phyloP scores from a whole-genome alignment of 192 early-diverging fungal species.

The Coemansia sp. region DNA sequence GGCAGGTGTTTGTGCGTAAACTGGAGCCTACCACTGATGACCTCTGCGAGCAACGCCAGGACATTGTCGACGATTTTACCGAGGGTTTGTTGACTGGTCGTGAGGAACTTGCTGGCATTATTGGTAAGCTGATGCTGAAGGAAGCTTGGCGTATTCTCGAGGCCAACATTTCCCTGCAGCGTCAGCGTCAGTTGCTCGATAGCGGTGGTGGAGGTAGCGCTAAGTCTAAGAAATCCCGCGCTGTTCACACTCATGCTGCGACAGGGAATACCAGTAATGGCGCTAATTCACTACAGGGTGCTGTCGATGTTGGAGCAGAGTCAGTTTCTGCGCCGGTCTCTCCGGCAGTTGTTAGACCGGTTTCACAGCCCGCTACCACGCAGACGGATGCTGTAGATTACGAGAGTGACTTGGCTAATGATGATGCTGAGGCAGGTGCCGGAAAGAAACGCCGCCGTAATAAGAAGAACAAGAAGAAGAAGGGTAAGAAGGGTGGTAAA shows the following conservation, averaged over 20 bases:
- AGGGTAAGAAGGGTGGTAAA: constrained; percentile 21
- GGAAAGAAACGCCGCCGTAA: constrained; percentile 51
- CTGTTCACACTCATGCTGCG: neutral
- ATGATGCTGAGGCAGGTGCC: constrained; percentile 17
- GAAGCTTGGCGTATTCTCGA: constrained; percentile 72
- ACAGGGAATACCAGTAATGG: neutral
- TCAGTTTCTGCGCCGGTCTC: neutral
- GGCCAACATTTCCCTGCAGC: constrained; percentile 56
- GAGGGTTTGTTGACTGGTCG: constrained; percentile 70
- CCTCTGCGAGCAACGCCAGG: constrained; percentile 55
- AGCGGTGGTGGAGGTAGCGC: constrained; percentile 7
- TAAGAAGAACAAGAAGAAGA: constrained; percentile 53
- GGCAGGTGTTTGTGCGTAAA: constrained; percentile 60
- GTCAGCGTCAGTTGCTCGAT: constrained; percentile 44
- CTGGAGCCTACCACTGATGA: constrained; percentile 57
- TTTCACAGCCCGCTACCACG: neutral
- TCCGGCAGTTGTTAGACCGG: neutral
- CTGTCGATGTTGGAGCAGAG: neutral
- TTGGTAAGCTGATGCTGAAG: constrained; percentile 71
- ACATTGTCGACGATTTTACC: constrained; percentile 65
- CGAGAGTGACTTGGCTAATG: constrained; percentile 20
- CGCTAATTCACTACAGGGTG: neutral
- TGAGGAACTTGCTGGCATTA: constrained; percentile 66
- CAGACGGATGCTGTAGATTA: neutral
- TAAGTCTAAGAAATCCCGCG: neutral